A percentile compares a stretch with the other conserved stretches of the same genome.
These are phyloP conservation scores for Morella rubra DNA, from an alignment of 306 rosid species.

Conservation along the genomic window DNA sequence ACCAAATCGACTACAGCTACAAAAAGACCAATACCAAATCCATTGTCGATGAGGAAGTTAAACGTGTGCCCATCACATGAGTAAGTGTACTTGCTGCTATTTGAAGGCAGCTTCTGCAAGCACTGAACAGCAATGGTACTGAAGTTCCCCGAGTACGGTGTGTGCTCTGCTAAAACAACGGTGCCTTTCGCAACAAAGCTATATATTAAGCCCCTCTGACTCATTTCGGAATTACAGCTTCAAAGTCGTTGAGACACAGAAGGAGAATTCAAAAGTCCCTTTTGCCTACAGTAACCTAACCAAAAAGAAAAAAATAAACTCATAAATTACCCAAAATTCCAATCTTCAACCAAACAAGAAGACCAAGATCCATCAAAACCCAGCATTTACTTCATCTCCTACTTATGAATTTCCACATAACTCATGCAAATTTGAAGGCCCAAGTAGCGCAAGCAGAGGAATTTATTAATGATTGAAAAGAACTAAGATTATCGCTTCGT, in stretches of 20 bases:
- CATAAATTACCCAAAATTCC: constrained; percentile 10
- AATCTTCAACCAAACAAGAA: not conserved
- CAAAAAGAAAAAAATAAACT: not conserved
- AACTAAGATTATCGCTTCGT: not conserved
- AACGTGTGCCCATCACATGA: constrained; percentile 94
- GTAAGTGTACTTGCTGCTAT: constrained; percentile 89
- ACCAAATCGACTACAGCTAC: constrained; percentile 6
- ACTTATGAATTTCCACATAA: constrained; percentile 6
- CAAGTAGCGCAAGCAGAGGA: constrained; percentile 2
- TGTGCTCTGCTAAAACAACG: constrained; percentile 89
- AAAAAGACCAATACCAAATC: constrained; percentile 61
- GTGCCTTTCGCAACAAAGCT: constrained; percentile 95
- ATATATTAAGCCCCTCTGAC: constrained; percentile 83
- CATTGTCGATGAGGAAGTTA: constrained; percentile 82
- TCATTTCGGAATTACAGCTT: constrained; percentile 49
- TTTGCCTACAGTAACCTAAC: constrained; percentile 29
- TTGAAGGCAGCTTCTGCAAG: constrained; percentile 80
- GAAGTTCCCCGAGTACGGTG: constrained; percentile 84
- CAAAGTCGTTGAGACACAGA: constrained; percentile 18
- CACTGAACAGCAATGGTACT: constrained; percentile 98
- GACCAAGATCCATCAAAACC: not conserved
- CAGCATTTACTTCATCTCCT: not conserved
- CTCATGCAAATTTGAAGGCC: constrained; percentile 10
- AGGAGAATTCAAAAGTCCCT: constrained; percentile 25
- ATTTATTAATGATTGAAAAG: not conserved